A percentile compares a stretch with the other conserved stretches of the same genome.
These are phyloP conservation scores for Linderina pennispora DNA, from an alignment of 192 early-diverging fungal species.

Conservation along the genomic window DNA sequence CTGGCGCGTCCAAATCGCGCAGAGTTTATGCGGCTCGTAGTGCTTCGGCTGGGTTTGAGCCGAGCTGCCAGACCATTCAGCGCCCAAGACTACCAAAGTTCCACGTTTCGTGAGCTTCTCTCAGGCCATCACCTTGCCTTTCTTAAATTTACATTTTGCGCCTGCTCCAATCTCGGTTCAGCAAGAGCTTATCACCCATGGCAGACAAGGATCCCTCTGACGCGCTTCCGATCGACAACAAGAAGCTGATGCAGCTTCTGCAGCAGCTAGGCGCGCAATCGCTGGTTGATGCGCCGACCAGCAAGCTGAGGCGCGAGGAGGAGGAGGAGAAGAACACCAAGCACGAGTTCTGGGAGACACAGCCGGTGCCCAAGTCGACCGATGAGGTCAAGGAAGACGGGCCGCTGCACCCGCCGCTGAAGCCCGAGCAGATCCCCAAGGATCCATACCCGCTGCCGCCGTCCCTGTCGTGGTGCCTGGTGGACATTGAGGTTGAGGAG, in stretches of 20 bases:
- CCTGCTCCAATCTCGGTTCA: no score
- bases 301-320: slow-evolving; percentile 34
- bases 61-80: no score
- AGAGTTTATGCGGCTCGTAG: no score
- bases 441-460: slow-evolving; percentile 82
- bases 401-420: slow-evolving; percentile 71
- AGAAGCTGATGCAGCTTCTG: slow-evolving; percentile 31
- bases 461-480: slow-evolving; percentile 81
- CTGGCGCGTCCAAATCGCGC: no score
- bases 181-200: background rate
- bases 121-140: no score
- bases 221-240: slow-evolving; percentile 6
- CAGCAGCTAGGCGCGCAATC: slow-evolving; percentile 14
- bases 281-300: slow-evolving; percentile 6
- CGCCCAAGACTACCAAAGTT: no score
- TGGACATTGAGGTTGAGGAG: slow-evolving; percentile 70
- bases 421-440: slow-evolving; percentile 68
- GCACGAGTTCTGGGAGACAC: slow-evolving; percentile 96
- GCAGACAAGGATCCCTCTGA: slow-evolving; percentile 1
- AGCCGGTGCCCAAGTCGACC: slow-evolving; percentile 84
- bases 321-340: slow-evolving; percentile 20
- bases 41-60: no score
- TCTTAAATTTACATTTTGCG: no score
- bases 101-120: no score
- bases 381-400: slow-evolving; percentile 71